Conservation (phyloP, 169 alveolate species). For the Plasmodium vivax region DNA sequence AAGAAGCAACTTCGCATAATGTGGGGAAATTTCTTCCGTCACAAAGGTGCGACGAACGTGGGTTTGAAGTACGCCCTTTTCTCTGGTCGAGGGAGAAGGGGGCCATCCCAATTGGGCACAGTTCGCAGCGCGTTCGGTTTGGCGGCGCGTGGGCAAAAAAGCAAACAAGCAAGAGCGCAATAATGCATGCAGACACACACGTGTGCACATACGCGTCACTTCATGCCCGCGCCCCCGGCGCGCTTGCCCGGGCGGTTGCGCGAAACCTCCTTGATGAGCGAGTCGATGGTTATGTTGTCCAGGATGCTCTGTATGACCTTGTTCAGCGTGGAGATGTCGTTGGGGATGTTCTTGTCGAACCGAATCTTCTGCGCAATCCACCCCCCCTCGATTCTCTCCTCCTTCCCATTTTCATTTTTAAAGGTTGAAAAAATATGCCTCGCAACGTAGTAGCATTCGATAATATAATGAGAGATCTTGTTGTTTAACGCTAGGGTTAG, state of each 20-base stretch:
- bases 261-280: conserved; percentile 79
- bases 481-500: conserved; percentile 80
- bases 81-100: not conserved
- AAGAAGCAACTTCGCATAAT: not conserved
- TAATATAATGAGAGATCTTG: conserved; percentile 70
- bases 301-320: conserved; percentile 87
- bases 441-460: conserved; percentile 53
- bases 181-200: not conserved
- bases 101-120: not conserved
- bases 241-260: not conserved
- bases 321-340: conserved; percentile 83
- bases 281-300: conserved; percentile 87
- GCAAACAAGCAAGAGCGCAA: no score
- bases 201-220: not conserved
- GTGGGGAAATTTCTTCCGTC: not conserved
- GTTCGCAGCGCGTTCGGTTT: not conserved
- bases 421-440: conserved; percentile 73
- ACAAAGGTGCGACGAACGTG: not conserved
- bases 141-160: not conserved
- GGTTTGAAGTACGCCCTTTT: not conserved
- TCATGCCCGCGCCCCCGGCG: not conserved
- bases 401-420: conserved; percentile 84
- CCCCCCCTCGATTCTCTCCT: conserved; percentile 89
- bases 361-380: conserved; percentile 93
- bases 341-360: conserved; percentile 87